phyloP scores from a whole-genome alignment of 148 eudicot species.

The Rhododendron ovatum region DNA sequence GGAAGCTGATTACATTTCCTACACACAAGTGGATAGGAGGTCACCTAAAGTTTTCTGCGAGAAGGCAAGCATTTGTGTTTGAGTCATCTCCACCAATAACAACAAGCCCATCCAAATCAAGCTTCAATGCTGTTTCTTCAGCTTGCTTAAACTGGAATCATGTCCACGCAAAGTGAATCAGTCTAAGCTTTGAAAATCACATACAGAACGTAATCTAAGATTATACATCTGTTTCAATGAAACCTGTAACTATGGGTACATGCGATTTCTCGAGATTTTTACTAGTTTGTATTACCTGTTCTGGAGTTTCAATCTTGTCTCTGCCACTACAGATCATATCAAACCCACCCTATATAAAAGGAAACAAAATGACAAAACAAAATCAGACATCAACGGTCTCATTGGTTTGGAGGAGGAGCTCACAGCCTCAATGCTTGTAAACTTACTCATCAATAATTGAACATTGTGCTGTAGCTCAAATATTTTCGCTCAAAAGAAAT shows the following conservation, averaged over 20 bases:
- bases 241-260: neutral
- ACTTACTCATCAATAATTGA: neutral
- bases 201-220: neutral
- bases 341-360: slow-evolving; percentile 74
- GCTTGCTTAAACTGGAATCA: slow-evolving; percentile 91
- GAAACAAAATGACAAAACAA: neutral
- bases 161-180: slow-evolving; percentile 7
- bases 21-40: neutral
- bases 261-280: neutral
- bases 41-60: slow-evolving; percentile 94
- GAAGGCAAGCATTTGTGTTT: slow-evolving; percentile 96
- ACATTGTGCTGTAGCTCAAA: neutral
- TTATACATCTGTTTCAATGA: neutral
- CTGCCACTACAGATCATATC: slow-evolving; percentile 98
- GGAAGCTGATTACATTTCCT: neutral
- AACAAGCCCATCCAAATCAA: slow-evolving; percentile 96
- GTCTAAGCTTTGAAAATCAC: neutral
- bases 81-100: slow-evolving; percentile 99
- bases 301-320: slow-evolving; percentile 99
- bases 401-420: neutral
- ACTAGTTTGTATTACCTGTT: slow-evolving; percentile 51
- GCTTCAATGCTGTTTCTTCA: slow-evolving; percentile 77
- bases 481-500: neutral
- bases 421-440: neutral
- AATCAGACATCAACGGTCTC: neutral